Conservation (phyloP, 2,329 filamentous ascomycete genomes). For the Amylocarpus encephaloides region DNA sequence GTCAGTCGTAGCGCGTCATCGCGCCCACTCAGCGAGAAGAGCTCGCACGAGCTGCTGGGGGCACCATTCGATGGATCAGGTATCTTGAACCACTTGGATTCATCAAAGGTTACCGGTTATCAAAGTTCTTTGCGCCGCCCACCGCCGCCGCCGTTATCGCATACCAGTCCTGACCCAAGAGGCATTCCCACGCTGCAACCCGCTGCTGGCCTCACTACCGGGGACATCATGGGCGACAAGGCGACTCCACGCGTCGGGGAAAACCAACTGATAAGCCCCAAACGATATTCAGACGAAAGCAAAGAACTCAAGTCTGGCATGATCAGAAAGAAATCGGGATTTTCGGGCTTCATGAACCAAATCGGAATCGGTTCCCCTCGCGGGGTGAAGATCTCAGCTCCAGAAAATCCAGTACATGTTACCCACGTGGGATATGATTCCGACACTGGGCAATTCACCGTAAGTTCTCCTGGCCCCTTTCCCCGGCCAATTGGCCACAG, state of each 20-base stretch:
- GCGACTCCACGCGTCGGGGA: conserved; percentile 38
- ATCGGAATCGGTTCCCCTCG: conserved; percentile 74
- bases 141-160: conserved; percentile 40
- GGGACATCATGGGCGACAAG: conserved; percentile 45
- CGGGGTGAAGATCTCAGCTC: conserved; percentile 91
- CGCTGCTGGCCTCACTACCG: conserved; percentile 57
- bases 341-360: conserved; percentile 82
- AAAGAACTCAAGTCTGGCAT: conserved; percentile 55
- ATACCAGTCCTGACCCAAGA: conserved; percentile 49
- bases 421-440: conserved; percentile 98
- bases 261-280: conserved; percentile 46
- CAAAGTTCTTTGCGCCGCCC: conserved; percentile 34
- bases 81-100: conserved; percentile 55
- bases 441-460: conserved; percentile 91
- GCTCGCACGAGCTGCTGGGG: conserved; percentile 55
- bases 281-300: conserved; percentile 74
- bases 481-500: conserved; percentile 9
- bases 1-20: conserved; percentile 31
- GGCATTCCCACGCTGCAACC: conserved; percentile 54
- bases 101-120: conserved; percentile 29
- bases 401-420: conserved; percentile 95
- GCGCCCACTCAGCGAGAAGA: conserved; percentile 38
- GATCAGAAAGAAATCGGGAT: conserved; percentile 77
- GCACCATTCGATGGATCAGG: conserved; percentile 59
- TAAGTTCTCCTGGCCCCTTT: conserved; percentile 34